Base-by-base conservation (phyloP, 2,329 filamentous ascomycete genomes). In the Dactylellina sp. region DNA sequence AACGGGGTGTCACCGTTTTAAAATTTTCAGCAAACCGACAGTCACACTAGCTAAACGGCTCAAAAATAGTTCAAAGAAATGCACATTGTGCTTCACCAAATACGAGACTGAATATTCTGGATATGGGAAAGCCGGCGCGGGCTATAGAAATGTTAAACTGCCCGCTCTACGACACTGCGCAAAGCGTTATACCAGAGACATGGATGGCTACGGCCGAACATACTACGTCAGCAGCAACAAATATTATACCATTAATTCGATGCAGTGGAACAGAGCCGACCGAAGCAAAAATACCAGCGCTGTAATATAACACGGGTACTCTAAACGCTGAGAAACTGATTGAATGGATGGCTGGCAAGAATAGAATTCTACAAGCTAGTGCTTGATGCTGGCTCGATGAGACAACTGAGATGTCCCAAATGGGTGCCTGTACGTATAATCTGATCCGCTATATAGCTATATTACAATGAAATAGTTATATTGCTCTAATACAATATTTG, bases 41-140 rank as follows among this genome's bases (percentile, higher is more conserved):
- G n/a, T n/a, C n/a, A n/a, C n/a, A n/a, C n/a, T n/a, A n/a, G n/a
- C n/a, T n/a, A n/a, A n/a, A n/a, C n/a, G n/a, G n/a, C n/a, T n/a
- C n/a, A n/a, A n/a, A n/a, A n/a, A n/a, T n/a, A n/a, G n/a, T n/a
- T n/a, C n/a, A n/a, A n/a, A n/a, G n/a, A n/a, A 50, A 2, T 65
- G 62, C 35, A 57, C 35, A 37, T 46, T 46, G 16, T 64, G 60
- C 25, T 47, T 47, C 1, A 64, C 55, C 28, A 32, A 32, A n/a
- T 64, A 64, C 39, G 59, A 63, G 22, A 32, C 39, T n/a, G 47
- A 52, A n/a, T 63, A n/a, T n/a, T n/a, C n/a, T n/a, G n/a, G n/a
- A n/a, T n/a, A n/a, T n/a, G n/a, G 59, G 35, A 16, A 18, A 1
- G 1, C n/a, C 12, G 52, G 59, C 35, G 53, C 44, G 47, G 47